phyloP scores from a whole-genome alignment of 768 basidiomycete species.

The Tricholoma matsutake region DNA sequence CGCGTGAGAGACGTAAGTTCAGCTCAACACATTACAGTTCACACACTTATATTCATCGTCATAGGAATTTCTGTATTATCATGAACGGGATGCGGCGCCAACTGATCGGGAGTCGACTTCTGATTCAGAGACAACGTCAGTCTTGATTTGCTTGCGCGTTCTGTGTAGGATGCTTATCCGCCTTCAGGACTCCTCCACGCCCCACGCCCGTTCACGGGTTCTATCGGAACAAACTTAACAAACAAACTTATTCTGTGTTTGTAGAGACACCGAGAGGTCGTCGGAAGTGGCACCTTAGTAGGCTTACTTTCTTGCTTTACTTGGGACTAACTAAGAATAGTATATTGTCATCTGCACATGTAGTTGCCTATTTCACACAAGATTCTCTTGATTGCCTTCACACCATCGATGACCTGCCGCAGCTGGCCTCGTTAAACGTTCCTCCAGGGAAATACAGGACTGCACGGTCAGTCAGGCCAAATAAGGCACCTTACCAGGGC shows the following conservation, averaged over 20 bases:
- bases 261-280: conserved; percentile 64
- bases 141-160: conserved; percentile 9
- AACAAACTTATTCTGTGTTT: conserved; percentile 80
- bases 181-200: conserved; percentile 20
- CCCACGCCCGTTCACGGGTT: conserved; percentile 24
- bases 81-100: conserved; percentile 57
- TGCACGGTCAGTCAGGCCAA: conserved; percentile 50
- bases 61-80: conserved; percentile 77
- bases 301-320: conserved; percentile 19
- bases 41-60: conserved; percentile 4
- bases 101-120: conserved; percentile 45
- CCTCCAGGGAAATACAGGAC: conserved; percentile 63
- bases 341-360: conserved; percentile 2
- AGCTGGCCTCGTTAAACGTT: conserved; percentile 49
- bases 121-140: conserved; percentile 50
- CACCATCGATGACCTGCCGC: conserved; percentile 58
- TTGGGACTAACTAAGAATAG: conserved; percentile 4
- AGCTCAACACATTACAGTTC: not conserved
- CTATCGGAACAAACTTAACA: conserved; percentile 52
- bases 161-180: conserved; percentile 3
- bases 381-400: conserved; percentile 54
- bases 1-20: conserved; percentile 67
- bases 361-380: conserved; percentile 77
- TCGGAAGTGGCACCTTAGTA: conserved; percentile 82
- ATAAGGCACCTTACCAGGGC: conserved; percentile 15